Evolutionary conservation across 768 basidiomycete genomes (phyloP).

Genomic region (Cystofilobasidium macerans): DNA sequence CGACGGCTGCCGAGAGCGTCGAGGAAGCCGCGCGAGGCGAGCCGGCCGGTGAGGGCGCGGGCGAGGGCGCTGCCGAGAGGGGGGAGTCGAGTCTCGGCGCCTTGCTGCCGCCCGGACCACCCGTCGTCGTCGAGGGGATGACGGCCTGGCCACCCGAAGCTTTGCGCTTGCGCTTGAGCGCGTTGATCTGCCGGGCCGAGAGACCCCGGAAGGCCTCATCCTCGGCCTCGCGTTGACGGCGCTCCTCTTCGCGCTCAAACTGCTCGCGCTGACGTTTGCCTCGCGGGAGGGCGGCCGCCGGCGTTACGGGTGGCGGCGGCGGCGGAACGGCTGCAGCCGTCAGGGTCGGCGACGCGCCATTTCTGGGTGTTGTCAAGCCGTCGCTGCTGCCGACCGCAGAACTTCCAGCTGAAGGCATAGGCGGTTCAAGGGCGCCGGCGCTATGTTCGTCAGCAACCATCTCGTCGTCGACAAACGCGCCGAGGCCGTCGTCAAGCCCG

Average conservation of each 20-base stretch:
- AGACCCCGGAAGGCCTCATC: conserved; percentile 42
- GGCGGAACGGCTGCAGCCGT: neutral
- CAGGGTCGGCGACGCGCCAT: neutral
- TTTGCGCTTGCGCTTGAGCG: conserved; percentile 89
- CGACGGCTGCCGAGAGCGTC: conserved; percentile 27
- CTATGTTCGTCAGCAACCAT: conserved; percentile 3
- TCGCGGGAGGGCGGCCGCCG: neutral
- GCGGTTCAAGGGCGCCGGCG: too few relatives aligned
- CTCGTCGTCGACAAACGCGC: conserved; percentile 19
- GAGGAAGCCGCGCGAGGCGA: conserved; percentile 18
- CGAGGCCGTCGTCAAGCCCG: conserved; percentile 53
- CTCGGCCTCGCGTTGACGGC: conserved; percentile 9
- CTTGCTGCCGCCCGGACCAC: neutral
- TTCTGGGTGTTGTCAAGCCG: neutral
- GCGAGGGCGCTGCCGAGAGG: conserved; percentile 27
- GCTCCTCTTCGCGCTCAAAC: conserved; percentile 28
- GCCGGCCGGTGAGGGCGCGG: conserved; percentile 22
- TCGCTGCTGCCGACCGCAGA: neutral
- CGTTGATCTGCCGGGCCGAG: conserved; percentile 84
- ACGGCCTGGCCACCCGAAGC: conserved; percentile 51
- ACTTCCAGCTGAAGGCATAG: neutral
- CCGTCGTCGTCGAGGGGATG: conserved; percentile 43
- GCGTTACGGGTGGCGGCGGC: neutral
- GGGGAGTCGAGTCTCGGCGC: conserved; percentile 11
- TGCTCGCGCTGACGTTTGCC: conserved; percentile 5